Base-by-base conservation (phyloP, 2,329 filamentous ascomycete species). In the Monilinia laxa region DNA sequence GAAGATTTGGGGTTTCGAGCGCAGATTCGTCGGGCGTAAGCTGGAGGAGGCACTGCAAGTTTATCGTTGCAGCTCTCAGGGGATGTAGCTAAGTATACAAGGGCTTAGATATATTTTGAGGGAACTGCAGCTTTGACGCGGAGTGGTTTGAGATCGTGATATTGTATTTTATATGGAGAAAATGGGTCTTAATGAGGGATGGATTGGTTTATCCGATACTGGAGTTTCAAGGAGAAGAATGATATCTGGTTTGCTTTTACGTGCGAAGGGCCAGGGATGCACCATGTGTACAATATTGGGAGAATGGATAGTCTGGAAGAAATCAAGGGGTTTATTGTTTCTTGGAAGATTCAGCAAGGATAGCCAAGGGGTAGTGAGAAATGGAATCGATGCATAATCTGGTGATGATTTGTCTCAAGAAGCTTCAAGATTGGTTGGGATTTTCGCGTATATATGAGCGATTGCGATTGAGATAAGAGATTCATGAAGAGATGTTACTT, bases 241-340 rank as follows among this genome's bases (percentile, higher is more conserved):
- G 56, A 47, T 51, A 62, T 62, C 58, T 62, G 31, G 31, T 40
- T 59, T 49, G n/a, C 45, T 62, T 62, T 14, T 25, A 40, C 11
- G 51, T 51, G 28, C 28, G 14, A 51, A 51, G 9, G 57, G 20
- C n/a, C 12, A 51, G 35, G 42, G 20, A 38, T 25, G 58, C 58
- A 62, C 38, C 28, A 40, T 38, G 38, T 51, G 47, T 51, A 25
- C 14, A 49, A 62, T 51, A 62, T 28, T 25, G 47, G 45, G 45
- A 49, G 28, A 23, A 40, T 25, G 58, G 57, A 38, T 25, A 51
- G 35, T 38, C 38, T 25, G n/a, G 31, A 51, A 56, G 58, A 20
- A 20, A 51, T 14, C 14, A 2, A 38, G n/a, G 31, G 31, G 14
- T n/a, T 62, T 38, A 38, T 62, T 11, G n/a, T 49, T 49, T 60